phyloP scores from a whole-genome alignment of 2,329 filamentous ascomycete species.

The Penicillium sp. region DNA sequence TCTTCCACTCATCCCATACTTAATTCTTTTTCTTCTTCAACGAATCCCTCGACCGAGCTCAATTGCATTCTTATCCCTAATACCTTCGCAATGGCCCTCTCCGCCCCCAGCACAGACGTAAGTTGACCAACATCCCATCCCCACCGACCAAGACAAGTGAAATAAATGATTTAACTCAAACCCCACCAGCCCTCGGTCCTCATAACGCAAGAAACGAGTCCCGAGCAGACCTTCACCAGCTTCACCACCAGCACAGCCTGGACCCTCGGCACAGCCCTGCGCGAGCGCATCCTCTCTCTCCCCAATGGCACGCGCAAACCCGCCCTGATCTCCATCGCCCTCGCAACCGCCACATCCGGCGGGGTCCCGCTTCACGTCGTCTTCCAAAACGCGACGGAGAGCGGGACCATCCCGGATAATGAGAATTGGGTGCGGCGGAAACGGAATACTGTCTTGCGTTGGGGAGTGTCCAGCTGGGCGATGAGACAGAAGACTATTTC shows the following conservation, averaged over 20 bases:
- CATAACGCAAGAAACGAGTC: slow-evolving; percentile 35
- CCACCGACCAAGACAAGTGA: not conserved
- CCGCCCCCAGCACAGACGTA: slow-evolving; percentile 37
- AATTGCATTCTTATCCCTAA: not conserved
- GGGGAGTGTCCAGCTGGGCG: slow-evolving; percentile 71
- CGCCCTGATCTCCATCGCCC: slow-evolving; percentile 46
- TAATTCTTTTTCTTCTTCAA: not conserved
- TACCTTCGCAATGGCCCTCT: slow-evolving; percentile 32
- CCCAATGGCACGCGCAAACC: slow-evolving; percentile 38
- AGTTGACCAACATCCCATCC: slow-evolving; percentile 1
- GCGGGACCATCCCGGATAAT: slow-evolving; percentile 72
- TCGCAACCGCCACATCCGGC: slow-evolving; percentile 31
- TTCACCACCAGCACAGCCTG: slow-evolving; percentile 47
- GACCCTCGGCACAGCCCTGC: slow-evolving; percentile 43
- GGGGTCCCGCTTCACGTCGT: slow-evolving; percentile 57
- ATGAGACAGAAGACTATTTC: slow-evolving; percentile 67
- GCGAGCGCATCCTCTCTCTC: slow-evolving; percentile 42
- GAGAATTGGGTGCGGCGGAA: slow-evolving; percentile 73
- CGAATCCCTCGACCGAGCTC: not conserved
- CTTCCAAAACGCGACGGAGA: slow-evolving; percentile 71
- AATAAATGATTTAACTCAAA: slow-evolving; percentile 6
- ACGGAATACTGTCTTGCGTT: slow-evolving; percentile 71
- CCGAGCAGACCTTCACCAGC: slow-evolving; percentile 35
- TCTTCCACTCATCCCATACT: not conserved
- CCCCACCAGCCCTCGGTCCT: slow-evolving; percentile 31